Percentiles rank a stretch among this genome's conserved stretches.
phyloP scores from a whole-genome alignment of 768 basidiomycete species.

The Leucocoprinus sp. region DNA sequence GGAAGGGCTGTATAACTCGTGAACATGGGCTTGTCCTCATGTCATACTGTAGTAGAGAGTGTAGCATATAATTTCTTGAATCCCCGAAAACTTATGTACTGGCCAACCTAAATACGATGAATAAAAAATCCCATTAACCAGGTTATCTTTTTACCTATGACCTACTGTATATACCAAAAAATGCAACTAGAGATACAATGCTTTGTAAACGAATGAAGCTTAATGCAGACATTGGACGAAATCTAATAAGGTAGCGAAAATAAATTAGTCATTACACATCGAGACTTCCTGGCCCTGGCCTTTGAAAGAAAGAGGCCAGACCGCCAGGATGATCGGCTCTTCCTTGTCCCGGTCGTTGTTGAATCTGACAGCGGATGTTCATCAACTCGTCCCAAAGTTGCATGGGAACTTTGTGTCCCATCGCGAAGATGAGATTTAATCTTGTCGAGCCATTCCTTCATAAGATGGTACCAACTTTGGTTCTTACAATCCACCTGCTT shows the following conservation, averaged over 20 bases:
- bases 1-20: too few relatives aligned
- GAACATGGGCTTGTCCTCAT: too few relatives aligned
- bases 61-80: too few relatives aligned
- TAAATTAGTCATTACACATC: constrained; percentile 5
- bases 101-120: constrained; percentile 10
- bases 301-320: constrained; percentile 1
- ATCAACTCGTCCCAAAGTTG: constrained; percentile 42
- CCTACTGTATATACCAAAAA: background rate
- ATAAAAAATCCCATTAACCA: too few relatives aligned
- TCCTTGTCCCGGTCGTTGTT: constrained; percentile 7
- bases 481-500: constrained; percentile 12
- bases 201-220: too few relatives aligned
- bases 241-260: background rate
- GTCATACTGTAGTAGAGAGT: too few relatives aligned
- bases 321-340: constrained; percentile 1
- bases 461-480: constrained; percentile 34
- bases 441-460: constrained; percentile 44
- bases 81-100: too few relatives aligned
- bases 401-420: constrained; percentile 34
- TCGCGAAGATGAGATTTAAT: constrained; percentile 38
- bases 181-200: background rate
- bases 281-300: background rate
- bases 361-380: constrained; percentile 26
- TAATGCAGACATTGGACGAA: constrained; percentile 4
- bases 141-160: too few relatives aligned